Conservation (phyloP, 495 filamentous ascomycete species). For the Ascodesmis nigricans region DNA sequence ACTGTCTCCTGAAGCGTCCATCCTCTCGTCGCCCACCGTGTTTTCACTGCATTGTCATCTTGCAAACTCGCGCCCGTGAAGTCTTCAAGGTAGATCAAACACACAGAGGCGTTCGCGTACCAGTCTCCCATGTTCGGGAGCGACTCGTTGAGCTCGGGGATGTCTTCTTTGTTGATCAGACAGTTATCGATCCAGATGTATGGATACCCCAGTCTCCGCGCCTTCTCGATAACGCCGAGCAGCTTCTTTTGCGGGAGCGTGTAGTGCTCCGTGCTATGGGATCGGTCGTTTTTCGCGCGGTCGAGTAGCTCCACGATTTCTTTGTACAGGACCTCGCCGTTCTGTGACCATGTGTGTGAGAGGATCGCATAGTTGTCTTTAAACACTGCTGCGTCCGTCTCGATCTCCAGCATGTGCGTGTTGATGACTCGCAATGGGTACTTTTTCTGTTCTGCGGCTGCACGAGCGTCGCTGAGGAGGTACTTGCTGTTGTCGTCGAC, state of each 20-base stretch:
- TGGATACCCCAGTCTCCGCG: background rate
- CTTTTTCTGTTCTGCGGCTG: no score
- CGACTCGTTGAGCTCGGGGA: constrained; percentile 19
- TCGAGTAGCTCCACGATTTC: background rate
- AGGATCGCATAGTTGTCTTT: constrained; percentile 1
- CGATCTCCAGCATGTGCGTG: constrained; percentile 1
- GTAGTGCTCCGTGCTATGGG: background rate
- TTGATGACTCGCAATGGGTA: constrained; percentile 4
- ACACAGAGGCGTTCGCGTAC: constrained; percentile 21
- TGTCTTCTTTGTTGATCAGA: constrained; percentile 16
- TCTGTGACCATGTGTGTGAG: constrained; percentile 1
- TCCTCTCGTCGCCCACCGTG: constrained; percentile 2
- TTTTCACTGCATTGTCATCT: no score
- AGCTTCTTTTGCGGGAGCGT: background rate
- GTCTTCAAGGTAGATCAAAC: constrained; percentile 20
- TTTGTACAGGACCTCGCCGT: background rate
- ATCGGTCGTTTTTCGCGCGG: background rate
- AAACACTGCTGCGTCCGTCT: background rate
- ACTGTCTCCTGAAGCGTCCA: constrained; percentile 7
- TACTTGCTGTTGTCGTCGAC: no score
- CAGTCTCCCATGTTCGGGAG: constrained; percentile 22
- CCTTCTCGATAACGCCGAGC: background rate
- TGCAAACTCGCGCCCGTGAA: background rate
- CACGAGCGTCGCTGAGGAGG: no score
- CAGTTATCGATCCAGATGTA: constrained; percentile 4